A percentile compares a stretch with the other conserved stretches of the same genome.
phyloP scores from a whole-genome alignment of 2,329 filamentous ascomycete species.

The Aspergillus spinulosporus region DNA sequence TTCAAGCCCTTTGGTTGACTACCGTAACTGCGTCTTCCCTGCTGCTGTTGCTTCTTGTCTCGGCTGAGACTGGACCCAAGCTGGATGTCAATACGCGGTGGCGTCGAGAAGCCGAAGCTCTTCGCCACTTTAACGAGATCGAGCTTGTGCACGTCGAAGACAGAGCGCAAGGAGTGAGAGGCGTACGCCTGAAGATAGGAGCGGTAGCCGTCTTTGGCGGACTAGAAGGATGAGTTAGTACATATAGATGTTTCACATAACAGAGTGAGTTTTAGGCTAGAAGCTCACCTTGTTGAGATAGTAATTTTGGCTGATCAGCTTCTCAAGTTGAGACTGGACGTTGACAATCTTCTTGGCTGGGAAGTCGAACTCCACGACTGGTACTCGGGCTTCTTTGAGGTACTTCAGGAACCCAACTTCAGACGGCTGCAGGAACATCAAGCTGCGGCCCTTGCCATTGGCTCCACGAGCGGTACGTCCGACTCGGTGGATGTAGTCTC shows the following conservation, averaged over 20 bases:
- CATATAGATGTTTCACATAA: not conserved
- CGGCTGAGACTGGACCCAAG: conserved; percentile 74
- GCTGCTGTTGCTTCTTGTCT: conserved; percentile 64
- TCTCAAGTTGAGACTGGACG: conserved; percentile 87
- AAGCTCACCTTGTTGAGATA: conserved; percentile 79
- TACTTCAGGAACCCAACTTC: conserved; percentile 92
- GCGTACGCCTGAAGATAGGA: conserved; percentile 95
- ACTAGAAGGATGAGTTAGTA: conserved; percentile 40
- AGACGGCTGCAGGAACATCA: conserved; percentile 90
- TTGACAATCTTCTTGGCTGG: conserved; percentile 89
- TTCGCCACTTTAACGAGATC: conserved; percentile 83
- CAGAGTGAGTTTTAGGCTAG: not conserved
- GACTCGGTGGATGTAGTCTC: conserved; percentile 93
- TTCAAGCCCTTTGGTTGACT: conserved; percentile 64
- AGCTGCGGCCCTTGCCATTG: conserved; percentile 78
- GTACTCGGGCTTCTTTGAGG: conserved; percentile 86
- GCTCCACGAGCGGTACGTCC: conserved; percentile 88
- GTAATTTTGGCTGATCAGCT: conserved; percentile 92
- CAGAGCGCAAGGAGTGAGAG: conserved; percentile 76
- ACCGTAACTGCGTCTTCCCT: conserved; percentile 69
- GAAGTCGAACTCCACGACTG: conserved; percentile 95
- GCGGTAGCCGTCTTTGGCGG: conserved; percentile 72
- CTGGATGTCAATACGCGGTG: conserved; percentile 76
- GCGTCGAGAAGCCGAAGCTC: conserved; percentile 75
- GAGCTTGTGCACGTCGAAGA: conserved; percentile 80